phyloP scores from a whole-genome alignment of 257 asterid genomes.

The Scutellaria minor region DNA sequence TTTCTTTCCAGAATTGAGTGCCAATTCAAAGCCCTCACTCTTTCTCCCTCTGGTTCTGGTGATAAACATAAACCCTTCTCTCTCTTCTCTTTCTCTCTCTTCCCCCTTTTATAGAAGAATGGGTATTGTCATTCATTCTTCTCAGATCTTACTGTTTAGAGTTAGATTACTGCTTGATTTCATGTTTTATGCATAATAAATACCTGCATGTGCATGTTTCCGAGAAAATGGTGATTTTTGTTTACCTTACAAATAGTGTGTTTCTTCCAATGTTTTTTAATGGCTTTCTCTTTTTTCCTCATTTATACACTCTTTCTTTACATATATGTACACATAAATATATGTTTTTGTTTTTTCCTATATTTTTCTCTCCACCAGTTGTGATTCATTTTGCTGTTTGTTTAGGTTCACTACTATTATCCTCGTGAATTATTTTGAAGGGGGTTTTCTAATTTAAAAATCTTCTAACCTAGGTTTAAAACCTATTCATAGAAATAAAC shows the following conservation, averaged over 20 bases:
- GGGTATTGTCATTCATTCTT: constrained; percentile 32
- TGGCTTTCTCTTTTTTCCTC: constrained; percentile 40
- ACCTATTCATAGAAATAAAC: no score
- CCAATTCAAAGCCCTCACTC: constrained; percentile 76
- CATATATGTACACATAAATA: no score
- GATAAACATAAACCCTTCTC: constrained; percentile 24
- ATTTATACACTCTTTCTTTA: constrained; percentile 7
- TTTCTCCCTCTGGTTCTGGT: constrained; percentile 70
- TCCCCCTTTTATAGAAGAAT: not conserved
- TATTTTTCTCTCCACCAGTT: not conserved
- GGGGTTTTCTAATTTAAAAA: not conserved
- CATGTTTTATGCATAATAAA: constrained; percentile 32
- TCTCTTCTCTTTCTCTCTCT: not conserved
- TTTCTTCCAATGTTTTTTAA: constrained; percentile 42
- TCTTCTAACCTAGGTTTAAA: constrained; percentile 15
- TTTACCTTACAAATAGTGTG: constrained; percentile 36
- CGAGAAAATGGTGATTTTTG: constrained; percentile 45
- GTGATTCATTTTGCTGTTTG: constrained; percentile 31
- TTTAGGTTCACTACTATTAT: constrained; percentile 21
- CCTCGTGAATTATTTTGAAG: constrained; percentile 34
- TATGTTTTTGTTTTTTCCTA: not conserved
- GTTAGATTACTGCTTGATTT: constrained; percentile 44
- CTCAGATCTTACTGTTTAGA: constrained; percentile 45
- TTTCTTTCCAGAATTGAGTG: constrained; percentile 78
- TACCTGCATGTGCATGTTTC: constrained; percentile 68